Conservation (phyloP, 1,284 basidiomycete species). For the Ceratobasidium sp. region DNA sequence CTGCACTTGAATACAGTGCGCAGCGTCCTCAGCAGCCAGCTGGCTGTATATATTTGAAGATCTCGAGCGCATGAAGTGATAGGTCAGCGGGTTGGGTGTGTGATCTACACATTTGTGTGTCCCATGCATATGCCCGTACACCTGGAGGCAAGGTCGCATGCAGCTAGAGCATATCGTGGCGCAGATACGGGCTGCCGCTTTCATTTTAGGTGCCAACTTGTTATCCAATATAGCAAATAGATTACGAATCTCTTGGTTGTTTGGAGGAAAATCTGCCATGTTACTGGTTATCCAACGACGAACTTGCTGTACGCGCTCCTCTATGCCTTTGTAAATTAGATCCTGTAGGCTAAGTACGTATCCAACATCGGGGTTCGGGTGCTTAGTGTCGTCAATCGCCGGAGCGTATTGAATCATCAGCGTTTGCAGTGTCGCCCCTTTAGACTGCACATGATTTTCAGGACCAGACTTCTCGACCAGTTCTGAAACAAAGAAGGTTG, state of each 20-base stretch:
- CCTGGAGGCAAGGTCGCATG: slow-evolving; percentile 39
- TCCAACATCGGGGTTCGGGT: neutral
- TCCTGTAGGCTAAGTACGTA: slow-evolving; percentile 24
- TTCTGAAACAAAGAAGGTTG: slow-evolving; percentile 21
- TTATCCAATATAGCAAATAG: slow-evolving; percentile 39
- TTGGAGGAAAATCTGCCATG: slow-evolving; percentile 38
- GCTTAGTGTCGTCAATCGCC: neutral
- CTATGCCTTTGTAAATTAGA: slow-evolving; percentile 13
- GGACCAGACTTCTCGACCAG: neutral
- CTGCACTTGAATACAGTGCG: too few species aligned
- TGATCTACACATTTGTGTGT: slow-evolving; percentile 42
- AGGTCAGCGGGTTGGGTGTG: too few species aligned
- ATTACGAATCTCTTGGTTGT: slow-evolving; percentile 41
- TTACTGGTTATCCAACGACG: slow-evolving; percentile 46
- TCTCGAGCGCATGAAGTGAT: too few species aligned
- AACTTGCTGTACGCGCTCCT: slow-evolving; percentile 40
- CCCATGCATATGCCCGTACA: slow-evolving; percentile 30
- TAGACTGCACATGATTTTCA: neutral
- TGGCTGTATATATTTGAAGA: too few species aligned
- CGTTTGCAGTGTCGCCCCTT: slow-evolving; percentile 3
- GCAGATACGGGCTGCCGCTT: slow-evolving; percentile 41
- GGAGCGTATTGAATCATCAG: neutral
- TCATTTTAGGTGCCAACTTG: slow-evolving; percentile 23
- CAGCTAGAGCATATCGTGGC: slow-evolving; percentile 40
- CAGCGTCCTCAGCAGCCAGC: too few species aligned